Percentiles rank a stretch among this genome's conserved stretches.
Evolutionary conservation across 805 yeast genomes (phyloP).

Genomic region (Candida ipomoeae): DNA sequence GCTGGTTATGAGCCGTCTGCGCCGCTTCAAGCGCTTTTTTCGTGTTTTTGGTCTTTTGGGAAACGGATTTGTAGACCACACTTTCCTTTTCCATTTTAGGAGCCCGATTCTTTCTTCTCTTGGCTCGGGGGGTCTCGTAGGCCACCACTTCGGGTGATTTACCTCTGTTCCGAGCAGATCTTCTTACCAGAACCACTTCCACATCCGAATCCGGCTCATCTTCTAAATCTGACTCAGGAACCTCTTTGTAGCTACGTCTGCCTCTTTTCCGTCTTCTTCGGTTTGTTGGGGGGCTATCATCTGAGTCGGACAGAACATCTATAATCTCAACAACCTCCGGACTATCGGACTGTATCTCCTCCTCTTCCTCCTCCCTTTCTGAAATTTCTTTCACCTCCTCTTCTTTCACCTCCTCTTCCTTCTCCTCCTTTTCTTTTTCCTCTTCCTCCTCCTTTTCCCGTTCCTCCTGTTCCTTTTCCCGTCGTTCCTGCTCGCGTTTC

Average conservation of each 20-base stretch:
- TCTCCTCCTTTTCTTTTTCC: too few relatives aligned
- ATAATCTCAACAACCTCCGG: too few relatives aligned
- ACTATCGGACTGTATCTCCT: too few relatives aligned
- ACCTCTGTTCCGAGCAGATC: neutral
- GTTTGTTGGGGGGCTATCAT: neutral
- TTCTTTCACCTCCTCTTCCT: neutral
- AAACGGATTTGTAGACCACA: neutral
- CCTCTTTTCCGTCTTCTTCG: neutral
- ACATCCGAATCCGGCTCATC: neutral
- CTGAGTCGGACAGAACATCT: neutral
- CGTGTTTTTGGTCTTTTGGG: slow-evolving; percentile 14
- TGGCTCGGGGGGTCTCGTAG: neutral
- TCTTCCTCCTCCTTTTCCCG: too few relatives aligned
- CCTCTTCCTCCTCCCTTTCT: too few relatives aligned
- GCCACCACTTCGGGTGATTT: neutral
- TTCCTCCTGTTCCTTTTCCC: too few relatives aligned
- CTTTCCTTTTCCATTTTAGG: neutral
- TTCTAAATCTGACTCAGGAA: too few relatives aligned
- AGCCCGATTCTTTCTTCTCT: neutral
- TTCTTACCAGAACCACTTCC: neutral
- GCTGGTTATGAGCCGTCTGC: slow-evolving; percentile 21
- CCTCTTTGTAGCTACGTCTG: too few relatives aligned
- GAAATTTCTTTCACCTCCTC: neutral
- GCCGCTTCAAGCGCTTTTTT: slow-evolving; percentile 25
- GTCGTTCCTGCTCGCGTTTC: neutral